Conservation (phyloP, 495 filamentous ascomycete genomes). For the Aspergillus conjunctus region DNA sequence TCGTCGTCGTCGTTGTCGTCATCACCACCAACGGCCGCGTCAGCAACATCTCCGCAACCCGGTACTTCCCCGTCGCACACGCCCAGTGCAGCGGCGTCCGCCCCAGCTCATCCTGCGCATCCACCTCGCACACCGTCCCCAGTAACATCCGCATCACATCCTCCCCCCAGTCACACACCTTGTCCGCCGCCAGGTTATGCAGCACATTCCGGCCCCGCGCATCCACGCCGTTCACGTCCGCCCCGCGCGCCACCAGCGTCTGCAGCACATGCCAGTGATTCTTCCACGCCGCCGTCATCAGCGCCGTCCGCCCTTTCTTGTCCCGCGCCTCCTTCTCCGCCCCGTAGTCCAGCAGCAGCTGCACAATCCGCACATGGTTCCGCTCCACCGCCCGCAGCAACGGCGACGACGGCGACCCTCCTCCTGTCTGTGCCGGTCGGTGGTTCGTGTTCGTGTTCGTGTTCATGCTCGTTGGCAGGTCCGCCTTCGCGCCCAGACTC, state of each 20-base stretch:
- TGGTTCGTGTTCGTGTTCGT: too few species aligned
- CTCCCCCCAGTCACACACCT: constrained; percentile 54
- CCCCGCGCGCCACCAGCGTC: constrained; percentile 50
- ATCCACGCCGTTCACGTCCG: constrained; percentile 51
- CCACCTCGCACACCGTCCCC: constrained; percentile 44
- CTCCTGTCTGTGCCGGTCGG: constrained; percentile 8
- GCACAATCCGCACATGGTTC: constrained; percentile 49
- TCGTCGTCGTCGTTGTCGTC: too few species aligned
- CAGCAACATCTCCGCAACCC: constrained; percentile 57
- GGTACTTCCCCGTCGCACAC: constrained; percentile 59
- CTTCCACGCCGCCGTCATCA: constrained; percentile 63
- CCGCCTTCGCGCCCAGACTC: constrained; percentile 45
- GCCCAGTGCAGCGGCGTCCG: constrained; percentile 66
- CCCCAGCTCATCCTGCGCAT: constrained; percentile 51
- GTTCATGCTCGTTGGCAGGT: too few species aligned
- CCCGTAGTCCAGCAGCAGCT: constrained; percentile 47
- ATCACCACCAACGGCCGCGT: constrained; percentile 33
- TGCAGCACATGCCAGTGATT: constrained; percentile 55
- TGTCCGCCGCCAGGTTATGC: constrained; percentile 61
- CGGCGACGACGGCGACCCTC: constrained; percentile 39
- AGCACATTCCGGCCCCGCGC: constrained; percentile 44
- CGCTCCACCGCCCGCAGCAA: constrained; percentile 54
- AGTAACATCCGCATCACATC: constrained; percentile 51
- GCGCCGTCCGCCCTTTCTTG: constrained; percentile 53
- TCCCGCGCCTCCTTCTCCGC: constrained; percentile 44